phyloP scores from a whole-genome alignment of 164 flowering plant species.

The Berberis vulgaris region DNA sequence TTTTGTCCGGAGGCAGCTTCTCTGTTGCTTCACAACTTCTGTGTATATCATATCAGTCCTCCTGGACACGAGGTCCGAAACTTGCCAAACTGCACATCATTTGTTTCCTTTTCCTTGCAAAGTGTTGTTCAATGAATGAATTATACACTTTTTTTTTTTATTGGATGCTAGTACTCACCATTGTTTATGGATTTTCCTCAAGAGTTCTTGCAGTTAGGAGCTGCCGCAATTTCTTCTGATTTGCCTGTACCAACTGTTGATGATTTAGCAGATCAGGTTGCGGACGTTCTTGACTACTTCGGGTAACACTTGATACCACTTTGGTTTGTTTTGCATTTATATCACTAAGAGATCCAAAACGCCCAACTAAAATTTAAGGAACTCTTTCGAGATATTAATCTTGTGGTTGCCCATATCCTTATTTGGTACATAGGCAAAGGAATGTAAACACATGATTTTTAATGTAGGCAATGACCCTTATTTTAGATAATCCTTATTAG shows the following conservation, averaged over 20 bases:
- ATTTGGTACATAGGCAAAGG: no score
- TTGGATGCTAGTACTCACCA: slow-evolving; percentile 10
- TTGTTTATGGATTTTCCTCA: slow-evolving; percentile 20
- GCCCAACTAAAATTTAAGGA: background rate
- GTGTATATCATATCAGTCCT: slow-evolving; percentile 80
- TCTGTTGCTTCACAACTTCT: slow-evolving; percentile 77
- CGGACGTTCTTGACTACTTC: slow-evolving; percentile 66
- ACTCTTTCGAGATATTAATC: background rate
- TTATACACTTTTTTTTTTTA: no score
- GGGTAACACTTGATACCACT: slow-evolving; percentile 39
- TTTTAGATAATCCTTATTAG: no score
- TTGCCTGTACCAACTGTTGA: slow-evolving; percentile 42
- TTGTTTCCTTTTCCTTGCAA: background rate
- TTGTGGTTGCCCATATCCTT: background rate
- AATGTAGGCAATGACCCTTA: no score
- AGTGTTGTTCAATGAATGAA: no score
- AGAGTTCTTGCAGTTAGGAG: slow-evolving; percentile 64
- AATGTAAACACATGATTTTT: no score
- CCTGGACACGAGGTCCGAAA: slow-evolving; percentile 85
- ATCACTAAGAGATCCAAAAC: background rate
- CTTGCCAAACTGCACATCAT: slow-evolving; percentile 1
- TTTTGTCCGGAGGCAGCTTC: slow-evolving; percentile 85
- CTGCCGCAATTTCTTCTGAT: slow-evolving; percentile 39
- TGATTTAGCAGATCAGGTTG: slow-evolving; percentile 64
- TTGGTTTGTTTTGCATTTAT: background rate